Conservation (phyloP, 2,329 filamentous ascomycete genomes). For the Alternaria alternata region DNA sequence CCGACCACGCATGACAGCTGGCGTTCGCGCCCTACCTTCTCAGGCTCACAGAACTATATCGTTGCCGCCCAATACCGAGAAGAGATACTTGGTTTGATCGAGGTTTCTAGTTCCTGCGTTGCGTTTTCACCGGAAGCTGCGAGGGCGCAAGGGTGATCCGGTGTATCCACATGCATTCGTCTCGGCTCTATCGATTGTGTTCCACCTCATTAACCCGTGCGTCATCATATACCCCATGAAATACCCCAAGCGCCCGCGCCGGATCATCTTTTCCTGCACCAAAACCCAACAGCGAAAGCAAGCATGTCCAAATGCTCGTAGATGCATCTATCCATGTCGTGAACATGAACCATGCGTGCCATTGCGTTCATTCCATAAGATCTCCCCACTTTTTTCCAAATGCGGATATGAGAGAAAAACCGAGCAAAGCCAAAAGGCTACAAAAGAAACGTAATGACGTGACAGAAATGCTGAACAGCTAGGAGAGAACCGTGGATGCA, state of each 20-base stretch:
- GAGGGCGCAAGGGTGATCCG: conserved; percentile 22
- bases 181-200: conserved; percentile 20
- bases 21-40: conserved; percentile 27
- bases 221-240: conserved; percentile 36
- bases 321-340: conserved; percentile 16
- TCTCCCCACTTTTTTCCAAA: conserved; percentile 24
- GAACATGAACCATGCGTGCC: conserved; percentile 16
- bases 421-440: conserved; percentile 23
- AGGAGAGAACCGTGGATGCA: conserved; percentile 9
- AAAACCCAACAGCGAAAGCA: conserved; percentile 38
- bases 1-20: conserved; percentile 31
- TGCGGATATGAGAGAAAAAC: conserved; percentile 26
- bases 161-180: conserved; percentile 32
- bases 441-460: conserved; percentile 25
- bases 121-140: conserved; percentile 25
- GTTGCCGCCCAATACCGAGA: conserved; percentile 34
- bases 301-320: conserved; percentile 25
- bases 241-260: conserved; percentile 45
- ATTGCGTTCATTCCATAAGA: conserved; percentile 17
- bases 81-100: conserved; percentile 15
- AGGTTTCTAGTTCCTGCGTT: conserved; percentile 20
- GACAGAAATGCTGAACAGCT: conserved; percentile 8
- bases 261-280: conserved; percentile 32
- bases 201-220: conserved; percentile 29
- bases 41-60: conserved; percentile 20